Base-by-base conservation (phyloP, 768 basidiomycete species). In the Boletus rex-veris region DNA sequence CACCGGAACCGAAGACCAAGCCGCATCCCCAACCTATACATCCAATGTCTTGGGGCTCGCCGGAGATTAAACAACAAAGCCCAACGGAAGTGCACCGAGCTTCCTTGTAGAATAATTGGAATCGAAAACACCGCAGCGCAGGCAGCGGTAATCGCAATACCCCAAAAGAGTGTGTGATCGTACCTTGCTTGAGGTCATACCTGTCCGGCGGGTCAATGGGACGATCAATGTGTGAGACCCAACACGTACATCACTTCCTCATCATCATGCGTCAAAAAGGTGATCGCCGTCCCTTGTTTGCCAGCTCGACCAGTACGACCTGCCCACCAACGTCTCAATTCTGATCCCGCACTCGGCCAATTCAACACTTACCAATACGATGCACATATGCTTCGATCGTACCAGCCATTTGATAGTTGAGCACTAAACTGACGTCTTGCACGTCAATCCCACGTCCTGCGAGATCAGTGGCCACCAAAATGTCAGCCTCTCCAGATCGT, bases 371-470 rank as follows among this genome's bases (percentile, higher is more conserved):
- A 91, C 96, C 97, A 64, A 99, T 98, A 70, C 96, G 88, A 73
- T 98, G 96, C 43, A 98, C 92, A 66, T 97, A 98, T 38, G 88
- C 92, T 72, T 99, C 97, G 72, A 99, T 98, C 19, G 89, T 92
- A 62, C 82, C 84, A 6, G 94, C 84, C 96, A 98, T 98, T 74
- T 97, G 92, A 80, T 85, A 99, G 72, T 98, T 98, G 78, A 98
- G 85, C 58, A 98, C 96, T 47, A 97, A 77, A 55, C 85, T 89
- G 55, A 98, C 97, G 68, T 98, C 94, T 56, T 92, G 91, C 12
- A 99, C 96, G 72, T 99, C 97, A 71, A 98, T 98, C 80, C 97
- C 97, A 64, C 97, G 90, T 42, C 97, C 97, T 39, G 97, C 97
- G 41, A 99, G 78, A 71, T 99, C 97, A 5, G 97, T 99, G 1